Evolutionary conservation across 2,329 filamentous ascomycete genomes (phyloP).

Genomic region (Cylindrodendrum hubeiense): DNA sequence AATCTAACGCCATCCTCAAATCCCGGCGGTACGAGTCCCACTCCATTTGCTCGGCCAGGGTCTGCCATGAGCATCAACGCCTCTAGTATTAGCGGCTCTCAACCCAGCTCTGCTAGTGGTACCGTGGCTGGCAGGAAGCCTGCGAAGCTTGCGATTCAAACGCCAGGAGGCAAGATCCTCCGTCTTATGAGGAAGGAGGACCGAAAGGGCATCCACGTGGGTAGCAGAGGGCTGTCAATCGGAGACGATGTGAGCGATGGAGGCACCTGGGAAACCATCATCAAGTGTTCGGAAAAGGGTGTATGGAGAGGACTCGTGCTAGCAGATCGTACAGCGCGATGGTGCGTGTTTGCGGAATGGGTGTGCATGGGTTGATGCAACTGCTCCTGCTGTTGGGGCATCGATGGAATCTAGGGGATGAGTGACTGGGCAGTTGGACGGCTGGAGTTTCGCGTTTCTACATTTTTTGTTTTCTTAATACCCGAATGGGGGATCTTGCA

Average conservation of each 20-base stretch:
- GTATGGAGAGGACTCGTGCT: slow-evolving; percentile 86
- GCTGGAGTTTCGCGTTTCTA: slow-evolving; percentile 39
- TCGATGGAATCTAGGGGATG: slow-evolving; percentile 5
- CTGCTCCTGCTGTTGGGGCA: neutral
- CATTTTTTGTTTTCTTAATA: slow-evolving; percentile 38
- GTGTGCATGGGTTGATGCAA: slow-evolving; percentile 61
- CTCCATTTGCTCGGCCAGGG: slow-evolving; percentile 71
- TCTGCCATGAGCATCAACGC: slow-evolving; percentile 76
- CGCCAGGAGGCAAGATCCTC: slow-evolving; percentile 93
- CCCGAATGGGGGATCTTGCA: slow-evolving; percentile 39
- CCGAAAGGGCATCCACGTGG: slow-evolving; percentile 65
- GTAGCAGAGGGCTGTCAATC: slow-evolving; percentile 54
- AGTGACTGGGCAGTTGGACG: slow-evolving; percentile 16
- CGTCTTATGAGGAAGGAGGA: slow-evolving; percentile 86
- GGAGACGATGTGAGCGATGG: slow-evolving; percentile 75
- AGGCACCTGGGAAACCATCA: slow-evolving; percentile 88
- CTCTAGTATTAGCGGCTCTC: slow-evolving; percentile 68
- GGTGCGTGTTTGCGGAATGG: slow-evolving; percentile 96
- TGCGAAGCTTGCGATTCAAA: slow-evolving; percentile 95
- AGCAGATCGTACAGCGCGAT: slow-evolving; percentile 84
- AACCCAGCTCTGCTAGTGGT: slow-evolving; percentile 66
- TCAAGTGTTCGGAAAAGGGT: slow-evolving; percentile 87
- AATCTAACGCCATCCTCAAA: slow-evolving; percentile 61
- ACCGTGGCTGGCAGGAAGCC: slow-evolving; percentile 79
- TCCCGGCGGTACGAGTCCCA: slow-evolving; percentile 64